phyloP scores from a whole-genome alignment of 257 asterid genomes.

The Catharanthus roseus region DNA sequence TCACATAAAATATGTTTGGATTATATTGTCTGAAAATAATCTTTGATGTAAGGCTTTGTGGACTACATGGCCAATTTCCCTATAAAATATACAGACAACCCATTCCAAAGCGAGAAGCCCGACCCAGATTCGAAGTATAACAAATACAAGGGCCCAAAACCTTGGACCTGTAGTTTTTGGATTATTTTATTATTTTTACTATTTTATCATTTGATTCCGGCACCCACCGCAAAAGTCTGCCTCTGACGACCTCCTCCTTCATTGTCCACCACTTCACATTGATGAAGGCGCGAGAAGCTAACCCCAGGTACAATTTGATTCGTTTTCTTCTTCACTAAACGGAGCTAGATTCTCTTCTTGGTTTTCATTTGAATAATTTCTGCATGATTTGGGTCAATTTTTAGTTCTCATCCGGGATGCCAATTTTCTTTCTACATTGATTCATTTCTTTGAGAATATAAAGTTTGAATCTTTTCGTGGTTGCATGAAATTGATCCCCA shows the following conservation, averaged over 20 bases:
- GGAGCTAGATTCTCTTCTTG: too few species aligned
- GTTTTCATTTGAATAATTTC: neutral
- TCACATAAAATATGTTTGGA: too few species aligned
- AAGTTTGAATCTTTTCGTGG: neutral
- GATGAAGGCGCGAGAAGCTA: neutral
- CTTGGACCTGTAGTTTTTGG: neutral
- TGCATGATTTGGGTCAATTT: neutral
- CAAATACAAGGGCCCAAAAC: neutral
- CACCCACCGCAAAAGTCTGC: neutral
- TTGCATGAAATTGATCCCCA: neutral
- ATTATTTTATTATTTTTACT: neutral
- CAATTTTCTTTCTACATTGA: too few species aligned
- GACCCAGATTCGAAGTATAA: neutral
- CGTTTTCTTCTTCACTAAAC: neutral
- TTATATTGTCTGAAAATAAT: too few species aligned
- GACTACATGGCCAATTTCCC: too few species aligned
- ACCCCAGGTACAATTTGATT: neutral
- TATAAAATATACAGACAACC: too few species aligned
- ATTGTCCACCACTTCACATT: neutral
- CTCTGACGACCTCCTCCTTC: neutral
- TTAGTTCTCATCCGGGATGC: too few species aligned
- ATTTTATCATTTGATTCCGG: too few species aligned
- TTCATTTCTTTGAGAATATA: neutral
- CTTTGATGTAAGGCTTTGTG: too few species aligned
- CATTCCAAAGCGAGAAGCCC: neutral